These are phyloP conservation scores for Pilatotrama ljubarskyi DNA, from an alignment of 768 basidiomycete species.

Conservation along the genomic window DNA sequence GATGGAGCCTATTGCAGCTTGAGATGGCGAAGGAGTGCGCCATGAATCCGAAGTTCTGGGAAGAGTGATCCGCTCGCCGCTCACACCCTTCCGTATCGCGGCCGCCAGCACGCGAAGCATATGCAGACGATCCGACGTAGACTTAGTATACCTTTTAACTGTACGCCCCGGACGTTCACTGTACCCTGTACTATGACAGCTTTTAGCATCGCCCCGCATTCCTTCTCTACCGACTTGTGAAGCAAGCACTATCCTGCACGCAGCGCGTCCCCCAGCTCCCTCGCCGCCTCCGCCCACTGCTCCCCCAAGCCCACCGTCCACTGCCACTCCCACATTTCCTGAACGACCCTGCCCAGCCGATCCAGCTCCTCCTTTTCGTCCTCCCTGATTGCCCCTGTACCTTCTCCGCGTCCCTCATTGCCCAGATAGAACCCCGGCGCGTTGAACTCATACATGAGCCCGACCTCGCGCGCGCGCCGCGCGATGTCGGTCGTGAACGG, in stretches of 20 bases:
- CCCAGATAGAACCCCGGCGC: slow-evolving; percentile 10
- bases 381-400: background rate
- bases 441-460: slow-evolving; percentile 27
- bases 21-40: slow-evolving; percentile 50
- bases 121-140: background rate
- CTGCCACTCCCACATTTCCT: slow-evolving; percentile 22
- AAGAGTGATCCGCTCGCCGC: slow-evolving; percentile 9
- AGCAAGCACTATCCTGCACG: too few relatives aligned
- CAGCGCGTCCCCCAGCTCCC: too few relatives aligned
- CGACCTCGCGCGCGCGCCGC: slow-evolving; percentile 9
- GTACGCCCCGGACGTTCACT: background rate
- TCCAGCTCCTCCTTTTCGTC: slow-evolving; percentile 17
- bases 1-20: slow-evolving; percentile 22
- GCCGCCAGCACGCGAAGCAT: too few relatives aligned
- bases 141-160: background rate
- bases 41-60: slow-evolving; percentile 28
- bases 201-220: too few relatives aligned
- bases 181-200: background rate
- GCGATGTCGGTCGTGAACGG: slow-evolving; percentile 10
- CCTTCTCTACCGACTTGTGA: too few relatives aligned
- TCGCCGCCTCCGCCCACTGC: slow-evolving; percentile 25
- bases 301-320: slow-evolving; percentile 13
- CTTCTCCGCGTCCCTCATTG: background rate
- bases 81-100: too few relatives aligned
- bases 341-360: slow-evolving; percentile 13